Conservation (phyloP, 306 rosid species). For the Cicer cuneatum region DNA sequence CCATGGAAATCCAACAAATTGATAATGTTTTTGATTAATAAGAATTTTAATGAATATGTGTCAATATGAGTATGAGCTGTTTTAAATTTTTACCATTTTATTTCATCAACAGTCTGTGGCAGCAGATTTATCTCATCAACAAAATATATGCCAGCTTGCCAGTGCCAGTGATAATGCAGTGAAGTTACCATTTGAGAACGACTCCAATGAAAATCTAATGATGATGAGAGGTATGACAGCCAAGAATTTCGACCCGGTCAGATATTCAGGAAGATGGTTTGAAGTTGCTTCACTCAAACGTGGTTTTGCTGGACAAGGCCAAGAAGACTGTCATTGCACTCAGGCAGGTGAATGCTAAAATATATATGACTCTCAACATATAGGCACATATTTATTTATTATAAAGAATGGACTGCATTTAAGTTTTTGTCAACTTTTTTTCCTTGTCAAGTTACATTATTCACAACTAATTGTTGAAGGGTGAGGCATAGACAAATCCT, state of each 20-base stretch:
- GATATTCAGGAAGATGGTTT: constrained; percentile 97
- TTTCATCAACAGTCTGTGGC: constrained; percentile 67
- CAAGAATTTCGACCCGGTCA: constrained; percentile 73
- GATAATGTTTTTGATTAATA: constrained; percentile 20
- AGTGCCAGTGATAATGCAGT: constrained; percentile 52
- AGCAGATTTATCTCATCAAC: constrained; percentile 57
- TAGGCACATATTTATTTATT: constrained; percentile 15
- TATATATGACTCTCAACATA: constrained; percentile 36
- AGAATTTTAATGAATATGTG: constrained; percentile 17
- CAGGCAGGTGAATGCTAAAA: constrained; percentile 89
- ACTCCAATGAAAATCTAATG: constrained; percentile 66
- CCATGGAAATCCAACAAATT: constrained; percentile 34
- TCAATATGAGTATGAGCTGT: constrained; percentile 11
- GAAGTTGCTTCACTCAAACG: constrained; percentile 98
- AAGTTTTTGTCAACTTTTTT: background rate
- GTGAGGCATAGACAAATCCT: constrained; percentile 17
- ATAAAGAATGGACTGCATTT: background rate
- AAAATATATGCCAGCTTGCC: constrained; percentile 66
- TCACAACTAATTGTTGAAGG: constrained; percentile 27
- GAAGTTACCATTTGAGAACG: constrained; percentile 60
- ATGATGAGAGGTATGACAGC: constrained; percentile 98
- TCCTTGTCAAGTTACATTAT: background rate
- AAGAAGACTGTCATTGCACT: constrained; percentile 98
- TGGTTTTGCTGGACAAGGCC: constrained; percentile 98
- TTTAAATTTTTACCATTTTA: constrained; percentile 5